Evolutionary conservation across 306 rosid species (phyloP).

Genomic region (Myrica gale): DNA sequence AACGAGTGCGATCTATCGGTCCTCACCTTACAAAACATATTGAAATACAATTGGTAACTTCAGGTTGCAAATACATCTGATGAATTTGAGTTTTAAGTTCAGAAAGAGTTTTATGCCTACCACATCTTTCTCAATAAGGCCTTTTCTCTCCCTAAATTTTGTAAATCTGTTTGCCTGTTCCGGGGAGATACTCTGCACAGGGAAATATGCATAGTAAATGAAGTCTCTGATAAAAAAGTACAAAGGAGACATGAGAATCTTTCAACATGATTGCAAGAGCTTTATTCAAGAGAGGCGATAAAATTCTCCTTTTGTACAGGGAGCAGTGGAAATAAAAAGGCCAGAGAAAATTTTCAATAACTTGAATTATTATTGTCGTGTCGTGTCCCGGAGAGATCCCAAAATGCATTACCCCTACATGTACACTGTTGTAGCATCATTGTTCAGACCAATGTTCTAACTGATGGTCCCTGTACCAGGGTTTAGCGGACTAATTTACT

Average conservation of each 20-base stretch:
- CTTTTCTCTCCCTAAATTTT: constrained; percentile 93
- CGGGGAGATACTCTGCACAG: constrained; percentile 69
- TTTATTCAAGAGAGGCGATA: neutral
- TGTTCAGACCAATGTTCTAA: neutral
- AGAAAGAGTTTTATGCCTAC: constrained; percentile 47
- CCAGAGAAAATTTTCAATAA: neutral
- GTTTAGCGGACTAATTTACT: neutral
- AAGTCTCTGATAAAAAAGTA: constrained; percentile 13
- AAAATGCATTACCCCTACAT: neutral
- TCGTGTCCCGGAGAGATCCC: neutral
- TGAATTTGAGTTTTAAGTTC: constrained; percentile 16
- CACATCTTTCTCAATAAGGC: constrained; percentile 98
- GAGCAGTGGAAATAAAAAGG: neutral
- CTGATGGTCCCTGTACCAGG: neutral
- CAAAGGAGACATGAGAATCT: neutral
- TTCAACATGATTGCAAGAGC: neutral
- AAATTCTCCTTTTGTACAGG: neutral
- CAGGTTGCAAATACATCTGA: constrained; percentile 28
- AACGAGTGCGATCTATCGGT: constrained; percentile 76
- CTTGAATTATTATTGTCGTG: neutral
- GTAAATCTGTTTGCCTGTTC: constrained; percentile 93
- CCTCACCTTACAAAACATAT: constrained; percentile 65
- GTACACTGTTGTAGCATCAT: neutral
- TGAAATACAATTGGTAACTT: constrained; percentile 23
- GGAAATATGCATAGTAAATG: constrained; percentile 14